These are phyloP conservation scores for Citrus inodora DNA, from an alignment of 345 rosid genomes.

Conservation along the genomic window DNA sequence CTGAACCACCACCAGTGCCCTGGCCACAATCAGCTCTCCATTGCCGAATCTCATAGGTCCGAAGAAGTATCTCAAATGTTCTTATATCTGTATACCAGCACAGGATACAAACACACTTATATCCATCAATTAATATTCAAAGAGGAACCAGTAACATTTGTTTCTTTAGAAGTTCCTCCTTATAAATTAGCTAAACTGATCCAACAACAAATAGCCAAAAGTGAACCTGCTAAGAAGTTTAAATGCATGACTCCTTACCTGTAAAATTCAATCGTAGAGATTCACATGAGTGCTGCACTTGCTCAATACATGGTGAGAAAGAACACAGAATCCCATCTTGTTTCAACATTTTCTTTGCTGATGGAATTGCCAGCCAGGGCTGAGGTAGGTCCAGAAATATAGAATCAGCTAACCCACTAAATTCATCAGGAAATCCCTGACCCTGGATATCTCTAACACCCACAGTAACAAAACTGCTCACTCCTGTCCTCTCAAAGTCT, in stretches of 20 bases:
- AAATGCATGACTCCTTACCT: conserved; percentile 32
- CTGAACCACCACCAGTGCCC: conserved; percentile 32
- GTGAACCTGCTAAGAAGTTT: neutral
- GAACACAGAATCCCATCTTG: conserved; percentile 79
- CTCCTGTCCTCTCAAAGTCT: conserved; percentile 80
- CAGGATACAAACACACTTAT: neutral
- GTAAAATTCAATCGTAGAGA: conserved; percentile 63
- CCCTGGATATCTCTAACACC: conserved; percentile 93
- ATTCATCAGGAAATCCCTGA: conserved; percentile 78
- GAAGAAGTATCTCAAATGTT: conserved; percentile 84
- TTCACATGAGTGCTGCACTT: conserved; percentile 90
- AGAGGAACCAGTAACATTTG: neutral
- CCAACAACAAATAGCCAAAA: neutral
- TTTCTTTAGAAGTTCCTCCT: neutral
- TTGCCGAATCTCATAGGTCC: conserved; percentile 79
- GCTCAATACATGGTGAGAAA: conserved; percentile 96
- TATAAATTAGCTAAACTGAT: neutral
- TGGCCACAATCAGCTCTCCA: conserved; percentile 35
- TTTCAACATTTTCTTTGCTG: conserved; percentile 80
- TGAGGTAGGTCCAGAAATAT: conserved; percentile 86
- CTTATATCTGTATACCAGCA: conserved; percentile 58
- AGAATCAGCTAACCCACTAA: conserved; percentile 56
- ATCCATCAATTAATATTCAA: neutral
- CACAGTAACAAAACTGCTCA: conserved; percentile 65
- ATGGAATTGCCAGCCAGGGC: conserved; percentile 81